phyloP scores from a whole-genome alignment of 768 basidiomycete genomes.

The Symmetrospora coprosmae region DNA sequence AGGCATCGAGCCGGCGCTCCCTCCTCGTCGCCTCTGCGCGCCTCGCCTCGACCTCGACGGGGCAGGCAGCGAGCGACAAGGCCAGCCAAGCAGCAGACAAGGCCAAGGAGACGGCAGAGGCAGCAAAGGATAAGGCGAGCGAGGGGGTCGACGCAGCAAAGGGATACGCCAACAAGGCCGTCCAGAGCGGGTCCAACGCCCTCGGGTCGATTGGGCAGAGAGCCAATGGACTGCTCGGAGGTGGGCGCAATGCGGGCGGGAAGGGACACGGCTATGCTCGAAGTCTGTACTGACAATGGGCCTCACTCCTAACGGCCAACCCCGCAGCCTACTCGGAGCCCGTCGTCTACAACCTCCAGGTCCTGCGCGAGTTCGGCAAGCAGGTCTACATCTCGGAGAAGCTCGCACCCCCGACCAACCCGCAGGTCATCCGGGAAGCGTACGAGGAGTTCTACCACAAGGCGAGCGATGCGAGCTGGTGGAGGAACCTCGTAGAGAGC shows the following conservation, averaged over 20 bases:
- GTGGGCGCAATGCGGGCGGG: conserved; percentile 37
- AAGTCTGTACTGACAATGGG: conserved; percentile 47
- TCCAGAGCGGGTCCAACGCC: conserved; percentile 21
- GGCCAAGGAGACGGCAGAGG: conserved; percentile 52
- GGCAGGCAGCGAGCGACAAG: conserved; percentile 25
- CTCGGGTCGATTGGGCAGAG: conserved; percentile 15
- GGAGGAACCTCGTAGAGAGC: conserved; percentile 47
- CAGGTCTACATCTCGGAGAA: conserved; percentile 58
- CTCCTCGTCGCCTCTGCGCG: background rate
- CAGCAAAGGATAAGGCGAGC: conserved; percentile 45
- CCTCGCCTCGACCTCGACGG: background rate
- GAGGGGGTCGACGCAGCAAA: conserved; percentile 15
- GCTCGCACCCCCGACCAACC: conserved; percentile 43
- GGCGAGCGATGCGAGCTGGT: conserved; percentile 48
- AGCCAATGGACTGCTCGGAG: conserved; percentile 18
- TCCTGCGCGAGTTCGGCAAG: conserved; percentile 59
- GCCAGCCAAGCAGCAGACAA: conserved; percentile 51
- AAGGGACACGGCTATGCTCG: conserved; percentile 44
- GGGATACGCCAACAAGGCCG: conserved; percentile 22
- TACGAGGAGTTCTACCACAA: conserved; percentile 56
- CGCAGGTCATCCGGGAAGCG: conserved; percentile 44
- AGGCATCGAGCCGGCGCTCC: background rate
- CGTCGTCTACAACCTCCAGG: conserved; percentile 60
- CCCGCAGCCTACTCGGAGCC: conserved; percentile 60
- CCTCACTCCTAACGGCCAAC: background rate